A percentile compares a stretch with the other conserved stretches of the same genome.
Evolutionary conservation across 495 filamentous ascomycete species (phyloP).

Genomic region (Hypoxylon crocopeplum): DNA sequence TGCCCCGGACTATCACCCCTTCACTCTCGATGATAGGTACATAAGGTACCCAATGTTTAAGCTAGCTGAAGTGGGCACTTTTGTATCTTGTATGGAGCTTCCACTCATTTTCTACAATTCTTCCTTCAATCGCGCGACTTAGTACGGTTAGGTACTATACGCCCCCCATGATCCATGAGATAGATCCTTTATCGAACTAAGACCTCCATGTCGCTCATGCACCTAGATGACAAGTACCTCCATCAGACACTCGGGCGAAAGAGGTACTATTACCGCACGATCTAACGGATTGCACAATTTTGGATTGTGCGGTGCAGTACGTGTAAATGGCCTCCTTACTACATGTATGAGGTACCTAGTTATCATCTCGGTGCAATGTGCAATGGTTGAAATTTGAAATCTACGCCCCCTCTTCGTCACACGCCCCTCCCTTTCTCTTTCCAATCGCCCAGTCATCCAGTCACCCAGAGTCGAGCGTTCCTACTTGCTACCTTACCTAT

Average conservation of each 20-base stretch:
- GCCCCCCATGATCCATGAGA: conserved; percentile 15
- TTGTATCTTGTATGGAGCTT: conserved; percentile 27
- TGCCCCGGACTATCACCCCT: conserved; percentile 39
- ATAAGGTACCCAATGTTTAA: conserved; percentile 30
- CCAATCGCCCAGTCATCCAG: neutral
- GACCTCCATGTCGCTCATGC: neutral
- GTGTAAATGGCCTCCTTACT: no score
- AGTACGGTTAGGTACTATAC: neutral
- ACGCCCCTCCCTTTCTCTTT: conserved; percentile 20
- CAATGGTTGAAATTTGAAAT: conserved; percentile 28
- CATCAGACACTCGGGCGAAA: conserved; percentile 19
- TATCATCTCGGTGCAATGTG: conserved; percentile 36
- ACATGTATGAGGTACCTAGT: neutral
- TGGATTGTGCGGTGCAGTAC: conserved; percentile 7
- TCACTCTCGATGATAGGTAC: conserved; percentile 3
- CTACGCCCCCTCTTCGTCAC: conserved; percentile 21
- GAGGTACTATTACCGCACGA: conserved; percentile 11
- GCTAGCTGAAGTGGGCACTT: conserved; percentile 22
- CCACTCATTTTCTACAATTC: conserved; percentile 23
- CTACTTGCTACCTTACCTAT: conserved; percentile 2
- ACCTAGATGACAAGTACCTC: neutral
- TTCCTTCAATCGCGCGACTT: conserved; percentile 32
- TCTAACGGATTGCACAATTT: conserved; percentile 19
- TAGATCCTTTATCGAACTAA: conserved; percentile 18
- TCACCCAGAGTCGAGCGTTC: no score